Conservation (phyloP, 1,284 basidiomycete genomes). For the Boletus semigastroideus region DNA sequence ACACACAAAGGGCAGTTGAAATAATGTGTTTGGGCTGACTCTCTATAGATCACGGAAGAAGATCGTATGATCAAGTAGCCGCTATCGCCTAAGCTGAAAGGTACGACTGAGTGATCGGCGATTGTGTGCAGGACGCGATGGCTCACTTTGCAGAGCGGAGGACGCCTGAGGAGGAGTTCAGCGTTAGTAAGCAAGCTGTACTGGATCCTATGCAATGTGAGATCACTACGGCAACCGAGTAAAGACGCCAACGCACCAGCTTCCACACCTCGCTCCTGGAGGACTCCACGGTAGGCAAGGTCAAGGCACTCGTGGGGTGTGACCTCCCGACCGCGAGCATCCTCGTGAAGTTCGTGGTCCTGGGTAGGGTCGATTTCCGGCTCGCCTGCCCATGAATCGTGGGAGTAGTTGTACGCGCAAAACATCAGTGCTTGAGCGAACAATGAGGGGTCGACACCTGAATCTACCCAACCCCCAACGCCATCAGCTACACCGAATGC, state of each 20-base stretch:
- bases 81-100: constrained; percentile 77
- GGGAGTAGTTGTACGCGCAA: constrained; percentile 68
- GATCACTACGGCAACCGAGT: background rate
- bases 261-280: constrained; percentile 66
- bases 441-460: constrained; percentile 81
- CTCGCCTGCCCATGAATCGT: constrained; percentile 72
- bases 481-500: constrained; percentile 73
- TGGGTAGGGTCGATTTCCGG: constrained; percentile 55
- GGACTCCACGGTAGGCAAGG: constrained; percentile 70
- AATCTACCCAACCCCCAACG: constrained; percentile 71
- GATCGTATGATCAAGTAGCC: constrained; percentile 79
- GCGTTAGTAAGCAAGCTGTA: constrained; percentile 78
- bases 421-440: constrained; percentile 71
- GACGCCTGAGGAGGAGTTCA: constrained; percentile 75
- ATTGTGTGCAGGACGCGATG: background rate
- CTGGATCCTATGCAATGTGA: constrained; percentile 64
- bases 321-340: constrained; percentile 69
- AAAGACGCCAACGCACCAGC: constrained; percentile 54
- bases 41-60: constrained; percentile 61
- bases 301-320: constrained; percentile 70
- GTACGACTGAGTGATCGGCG: constrained; percentile 3
- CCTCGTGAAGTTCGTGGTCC: constrained; percentile 44
- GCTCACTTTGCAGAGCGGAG: constrained; percentile 79
- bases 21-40: constrained; percentile 72
- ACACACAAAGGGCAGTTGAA: constrained; percentile 70